Base-by-base conservation (phyloP, 495 filamentous ascomycete genomes). In the Collariella sp. region DNA sequence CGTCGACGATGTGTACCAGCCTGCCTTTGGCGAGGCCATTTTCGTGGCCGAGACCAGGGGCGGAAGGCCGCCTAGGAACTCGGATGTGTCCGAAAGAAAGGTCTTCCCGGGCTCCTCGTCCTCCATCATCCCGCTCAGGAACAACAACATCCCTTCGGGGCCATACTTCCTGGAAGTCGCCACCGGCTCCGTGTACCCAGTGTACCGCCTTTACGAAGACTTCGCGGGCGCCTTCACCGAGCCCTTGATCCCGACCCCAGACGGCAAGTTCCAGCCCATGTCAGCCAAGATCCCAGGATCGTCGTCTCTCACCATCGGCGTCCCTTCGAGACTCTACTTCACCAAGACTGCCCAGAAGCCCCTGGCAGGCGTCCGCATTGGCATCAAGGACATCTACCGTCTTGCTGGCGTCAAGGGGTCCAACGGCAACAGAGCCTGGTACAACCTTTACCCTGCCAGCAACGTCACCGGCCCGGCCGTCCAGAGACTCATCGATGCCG, bases 301-400 rank as follows among this genome's bases (percentile, higher is more conserved):
- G 0, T 46, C 58, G 0, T 51, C 64, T 0, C 46, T 66, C 38
- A 66, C 61, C 26, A 44, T 68, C 35, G 66, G 66, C 29, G 79
- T 83, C 0, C 79, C 80, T 0, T 82, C 78, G 15, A 67, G 77
- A 6, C 67, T 84, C 0, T 82, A 83, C 66, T 72, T 61, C 57
- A 70, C 70, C 39, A 70, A 66, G 44, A 74, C 70, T 0, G 55
- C 61, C 2, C 52, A 54, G 3, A 67, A 71, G 56, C 76, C 76
- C 0, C 64, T 81, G 5, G 70, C 71, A 5, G 78, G 79, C 7
- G 61, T 77, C n/a, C 70, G 83, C 11, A 54, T 83, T 2, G 80
- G 74, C 1, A 68, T 85, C 56, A 87, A 87, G 64, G 83, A 85
- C 55, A 78, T 83, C 46, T 81, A 76, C 62, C 70, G 80, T 26